Percentiles rank a stretch among this genome's conserved stretches.
Conservation (phyloP, 257 asterid genomes). For the Solanum infundibuliforme region DNA sequence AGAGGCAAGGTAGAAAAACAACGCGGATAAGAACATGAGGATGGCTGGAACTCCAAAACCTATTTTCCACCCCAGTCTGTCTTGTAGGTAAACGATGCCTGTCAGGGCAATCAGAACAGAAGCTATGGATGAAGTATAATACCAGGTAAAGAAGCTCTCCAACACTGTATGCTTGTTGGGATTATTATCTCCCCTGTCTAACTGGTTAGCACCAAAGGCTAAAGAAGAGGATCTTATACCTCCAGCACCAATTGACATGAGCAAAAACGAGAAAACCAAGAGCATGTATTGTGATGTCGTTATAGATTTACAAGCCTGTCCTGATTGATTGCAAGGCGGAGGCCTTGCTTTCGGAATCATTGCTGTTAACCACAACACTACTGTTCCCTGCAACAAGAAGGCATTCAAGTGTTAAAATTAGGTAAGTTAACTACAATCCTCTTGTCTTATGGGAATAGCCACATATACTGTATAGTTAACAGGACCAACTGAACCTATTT, state of each 20-base stretch:
- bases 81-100: constrained; percentile 53
- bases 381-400: constrained; percentile 32
- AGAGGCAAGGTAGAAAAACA: constrained; percentile 37
- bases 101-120: constrained; percentile 45
- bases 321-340: constrained; percentile 20
- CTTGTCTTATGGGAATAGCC: not conserved
- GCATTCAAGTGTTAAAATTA: not conserved
- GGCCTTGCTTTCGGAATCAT: constrained; percentile 42
- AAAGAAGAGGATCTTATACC: constrained; percentile 51
- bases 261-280: constrained; percentile 30
- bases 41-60: constrained; percentile 58
- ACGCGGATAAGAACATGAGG: constrained; percentile 35
- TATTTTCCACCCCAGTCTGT: constrained; percentile 45
- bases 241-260: constrained; percentile 62
- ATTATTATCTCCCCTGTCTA: constrained; percentile 16
- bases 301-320: constrained; percentile 24
- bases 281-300: constrained; percentile 21
- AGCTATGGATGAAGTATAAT: constrained; percentile 36
- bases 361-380: constrained; percentile 49
- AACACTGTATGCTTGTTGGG: constrained; percentile 23
- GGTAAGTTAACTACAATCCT: not conserved
- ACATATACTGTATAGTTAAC: not conserved
- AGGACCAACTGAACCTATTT: not conserved
- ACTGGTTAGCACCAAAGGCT: constrained; percentile 70
- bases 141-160: constrained; percentile 61